Evolutionary conservation across 2,329 filamentous ascomycete genomes (phyloP), one percentile per base, ranked within the genome.

Genomic region (Hansfordia pulvinata): DNA sequence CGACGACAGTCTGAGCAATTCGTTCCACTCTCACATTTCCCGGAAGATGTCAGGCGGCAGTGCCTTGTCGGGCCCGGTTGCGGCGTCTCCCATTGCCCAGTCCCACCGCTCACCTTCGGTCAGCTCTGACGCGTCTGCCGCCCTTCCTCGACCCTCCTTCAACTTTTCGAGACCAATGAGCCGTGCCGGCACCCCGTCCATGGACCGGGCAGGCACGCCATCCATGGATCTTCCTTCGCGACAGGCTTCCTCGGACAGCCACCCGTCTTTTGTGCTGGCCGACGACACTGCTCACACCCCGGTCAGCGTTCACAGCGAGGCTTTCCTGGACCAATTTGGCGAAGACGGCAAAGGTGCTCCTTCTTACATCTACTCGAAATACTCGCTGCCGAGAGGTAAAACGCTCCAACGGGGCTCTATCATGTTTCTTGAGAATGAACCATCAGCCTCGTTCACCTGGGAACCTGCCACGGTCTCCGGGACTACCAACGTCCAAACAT

Each of bases 111-210:
- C 86, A 1, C 84, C 85, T 2, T 96, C 90, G 0, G 66, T 83
- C 19, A 76, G 75, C 34, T 96, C 88, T 2, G 83, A 93, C 34
- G 69, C 71, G 26, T 93, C 85, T 2, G 64, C 66, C 23, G 65
- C 50, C 8, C 44, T 85, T 19, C 72, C 76, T 9, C 69, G 77
- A 10, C 80, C 84, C 1, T 73, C 80, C 0, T 88, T 92, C 54
- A 96, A 98, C 53, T 96, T 96, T 50, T 96, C 90, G 1, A 70
- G 90, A 22, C 90, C 90, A 1, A 56, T 93, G 33, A 94, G 88
- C 50, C 67, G 77, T 44, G 69, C 74, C 33, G 73, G 72, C 34
- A 74, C 67, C 8, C 69, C 70, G 10, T 54, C 43, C 24, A 54
- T 64, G 38, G 69, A 77, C 6, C n/a, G n/a, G n/a, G 69, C 74